phyloP scores from a whole-genome alignment of 352 stramenopile species.

The Phytophthora multivora region DNA sequence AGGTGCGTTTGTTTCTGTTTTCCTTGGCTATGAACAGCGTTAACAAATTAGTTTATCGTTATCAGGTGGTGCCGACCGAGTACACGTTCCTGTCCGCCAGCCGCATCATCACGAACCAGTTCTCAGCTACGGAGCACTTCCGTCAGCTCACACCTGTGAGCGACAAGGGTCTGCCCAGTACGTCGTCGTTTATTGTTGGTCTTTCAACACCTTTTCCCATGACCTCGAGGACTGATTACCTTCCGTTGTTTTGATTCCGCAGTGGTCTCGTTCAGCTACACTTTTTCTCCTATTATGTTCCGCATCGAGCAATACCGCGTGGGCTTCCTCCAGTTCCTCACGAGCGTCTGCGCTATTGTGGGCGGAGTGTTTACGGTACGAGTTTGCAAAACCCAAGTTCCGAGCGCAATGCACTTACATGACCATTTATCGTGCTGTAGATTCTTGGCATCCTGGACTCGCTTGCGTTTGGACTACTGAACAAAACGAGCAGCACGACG shows the following conservation, averaged over 20 bases:
- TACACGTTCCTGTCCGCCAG: conserved; percentile 92
- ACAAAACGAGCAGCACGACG: conserved; percentile 50
- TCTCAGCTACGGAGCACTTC: conserved; percentile 98
- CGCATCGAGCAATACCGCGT: conserved; percentile 94
- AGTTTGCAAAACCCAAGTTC: conserved; percentile 7
- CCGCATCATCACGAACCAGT: conserved; percentile 96
- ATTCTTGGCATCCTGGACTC: conserved; percentile 81
- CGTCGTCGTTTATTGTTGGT: not conserved
- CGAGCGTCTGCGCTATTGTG: conserved; percentile 92
- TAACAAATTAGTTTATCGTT: not conserved
- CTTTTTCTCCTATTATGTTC: conserved; percentile 96
- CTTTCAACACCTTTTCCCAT: not conserved
- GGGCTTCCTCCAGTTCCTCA: conserved; percentile 92
- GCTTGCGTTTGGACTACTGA: conserved; percentile 55
- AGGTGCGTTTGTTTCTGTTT: conserved; percentile 39
- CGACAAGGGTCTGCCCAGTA: conserved; percentile 84
- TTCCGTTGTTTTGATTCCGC: conserved; percentile 29
- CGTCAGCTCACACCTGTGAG: conserved; percentile 84
- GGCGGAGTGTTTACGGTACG: conserved; percentile 91
- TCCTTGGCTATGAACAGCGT: not conserved
- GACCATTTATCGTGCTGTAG: conserved; percentile 24
- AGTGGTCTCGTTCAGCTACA: conserved; percentile 97
- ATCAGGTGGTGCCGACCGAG: conserved; percentile 95
- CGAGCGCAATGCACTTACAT: conserved; percentile 1
- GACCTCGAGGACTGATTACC: conserved; percentile 10